Evolutionary conservation across 768 basidiomycete genomes (phyloP).

Genomic region (Xerocomellus chrysenteron): DNA sequence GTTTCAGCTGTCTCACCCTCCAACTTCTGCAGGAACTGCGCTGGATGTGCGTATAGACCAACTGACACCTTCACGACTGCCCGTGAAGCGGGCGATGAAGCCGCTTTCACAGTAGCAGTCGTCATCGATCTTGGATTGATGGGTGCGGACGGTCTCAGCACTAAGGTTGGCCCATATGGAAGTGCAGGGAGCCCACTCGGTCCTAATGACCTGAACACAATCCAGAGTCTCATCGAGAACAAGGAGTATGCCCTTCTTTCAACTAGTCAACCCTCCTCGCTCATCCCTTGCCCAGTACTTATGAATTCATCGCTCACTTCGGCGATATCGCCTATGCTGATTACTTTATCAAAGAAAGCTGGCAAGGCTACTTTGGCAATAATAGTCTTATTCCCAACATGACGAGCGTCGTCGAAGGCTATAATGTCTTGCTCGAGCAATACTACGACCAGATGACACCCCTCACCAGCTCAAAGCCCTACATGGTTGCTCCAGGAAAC

Average conservation of each 20-base stretch:
- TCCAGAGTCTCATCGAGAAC: conserved; percentile 29
- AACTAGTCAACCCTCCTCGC: not conserved
- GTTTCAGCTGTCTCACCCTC: not conserved
- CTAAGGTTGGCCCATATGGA: conserved; percentile 27
- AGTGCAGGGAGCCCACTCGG: conserved; percentile 22
- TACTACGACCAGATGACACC: conserved; percentile 29
- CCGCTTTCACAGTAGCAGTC: conserved; percentile 24
- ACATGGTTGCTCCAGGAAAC: conserved; percentile 29
- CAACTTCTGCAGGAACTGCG: conserved; percentile 19
- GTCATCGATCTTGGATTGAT: conserved; percentile 29
- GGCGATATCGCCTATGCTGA: conserved; percentile 29
- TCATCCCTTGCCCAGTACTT: conserved; percentile 18
- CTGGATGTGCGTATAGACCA: conserved; percentile 26
- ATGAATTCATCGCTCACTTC: conserved; percentile 26
- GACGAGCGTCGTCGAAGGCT: conserved; percentile 26
- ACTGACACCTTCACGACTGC: conserved; percentile 28
- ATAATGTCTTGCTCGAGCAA: conserved; percentile 25
- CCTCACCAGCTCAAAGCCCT: conserved; percentile 24
- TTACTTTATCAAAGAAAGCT: conserved; percentile 32
- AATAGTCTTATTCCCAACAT: conserved; percentile 24
- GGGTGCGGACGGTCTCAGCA: conserved; percentile 30
- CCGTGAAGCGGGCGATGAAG: conserved; percentile 17
- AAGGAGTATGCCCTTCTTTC: conserved; percentile 20
- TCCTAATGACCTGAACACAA: conserved; percentile 27
- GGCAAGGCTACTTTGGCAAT: conserved; percentile 31